Conservation (phyloP, 2,329 filamentous ascomycete species). For the Bipolaris sorokiniana region DNA sequence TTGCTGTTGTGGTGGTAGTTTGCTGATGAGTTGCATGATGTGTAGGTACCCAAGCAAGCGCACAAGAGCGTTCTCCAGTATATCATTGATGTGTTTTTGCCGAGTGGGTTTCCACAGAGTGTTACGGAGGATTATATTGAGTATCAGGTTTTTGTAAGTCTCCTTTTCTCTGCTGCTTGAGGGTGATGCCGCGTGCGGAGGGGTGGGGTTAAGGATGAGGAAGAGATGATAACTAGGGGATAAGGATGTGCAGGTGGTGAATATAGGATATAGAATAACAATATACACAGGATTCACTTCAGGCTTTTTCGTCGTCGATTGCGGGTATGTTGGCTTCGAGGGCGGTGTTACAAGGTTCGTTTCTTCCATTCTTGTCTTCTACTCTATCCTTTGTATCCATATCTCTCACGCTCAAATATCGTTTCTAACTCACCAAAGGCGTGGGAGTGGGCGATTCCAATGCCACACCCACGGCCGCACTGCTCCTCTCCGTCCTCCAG, state of each 20-base stretch:
- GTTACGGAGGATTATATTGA: constrained; percentile 84
- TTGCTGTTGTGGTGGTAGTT: background rate
- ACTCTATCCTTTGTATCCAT: background rate
- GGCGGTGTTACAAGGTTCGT: constrained; percentile 74
- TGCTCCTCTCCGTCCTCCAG: constrained; percentile 83
- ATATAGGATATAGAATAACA: background rate
- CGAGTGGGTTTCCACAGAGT: constrained; percentile 84
- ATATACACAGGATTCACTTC: constrained; percentile 69
- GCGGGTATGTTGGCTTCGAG: constrained; percentile 79
- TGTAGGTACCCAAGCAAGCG: constrained; percentile 6
- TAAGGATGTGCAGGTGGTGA: too few species aligned
- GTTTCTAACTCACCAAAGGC: constrained; percentile 51
- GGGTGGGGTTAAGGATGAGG: background rate
- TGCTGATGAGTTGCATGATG: background rate
- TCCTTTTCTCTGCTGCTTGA: background rate
- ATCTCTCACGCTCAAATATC: background rate
- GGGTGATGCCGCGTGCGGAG: too few species aligned
- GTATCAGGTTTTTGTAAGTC: constrained; percentile 70
- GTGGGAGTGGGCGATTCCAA: constrained; percentile 84
- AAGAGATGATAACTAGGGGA: background rate
- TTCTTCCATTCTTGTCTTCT: background rate
- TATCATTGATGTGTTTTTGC: constrained; percentile 76
- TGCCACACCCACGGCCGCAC: constrained; percentile 78
- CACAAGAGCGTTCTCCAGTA: constrained; percentile 37
- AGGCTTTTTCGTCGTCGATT: constrained; percentile 84